Conservation (phyloP, 768 basidiomycete species). For the Austroboletus eburneus region DNA sequence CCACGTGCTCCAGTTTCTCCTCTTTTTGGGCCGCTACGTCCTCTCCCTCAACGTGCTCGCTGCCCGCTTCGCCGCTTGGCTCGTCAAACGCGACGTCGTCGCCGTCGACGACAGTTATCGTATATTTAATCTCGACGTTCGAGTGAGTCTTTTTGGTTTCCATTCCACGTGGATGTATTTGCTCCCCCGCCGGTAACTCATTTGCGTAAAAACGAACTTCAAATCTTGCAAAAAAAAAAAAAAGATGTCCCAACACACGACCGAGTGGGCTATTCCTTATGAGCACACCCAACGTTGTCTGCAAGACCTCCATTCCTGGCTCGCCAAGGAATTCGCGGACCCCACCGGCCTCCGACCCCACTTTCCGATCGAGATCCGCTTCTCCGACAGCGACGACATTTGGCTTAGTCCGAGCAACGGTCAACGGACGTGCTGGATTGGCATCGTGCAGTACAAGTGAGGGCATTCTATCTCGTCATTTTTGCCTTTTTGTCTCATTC, state of each 20-base stretch:
- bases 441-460: slow-evolving; percentile 96
- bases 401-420: slow-evolving; percentile 90
- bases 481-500: not conserved
- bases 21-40: slow-evolving; percentile 72
- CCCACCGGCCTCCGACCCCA: slow-evolving; percentile 79
- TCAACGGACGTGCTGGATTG: slow-evolving; percentile 85
- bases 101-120: slow-evolving; percentile 74
- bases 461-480: slow-evolving; percentile 25
- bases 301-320: slow-evolving; percentile 64
- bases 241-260: slow-evolving; percentile 87
- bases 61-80: slow-evolving; percentile 64
- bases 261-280: slow-evolving; percentile 91
- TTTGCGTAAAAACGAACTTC: too few relatives aligned
- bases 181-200: too few relatives aligned
- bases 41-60: slow-evolving; percentile 59
- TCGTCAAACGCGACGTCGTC: slow-evolving; percentile 49
- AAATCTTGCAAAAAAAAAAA: too few relatives aligned
- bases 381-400: slow-evolving; percentile 83
- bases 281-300: slow-evolving; percentile 63
- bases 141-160: slow-evolving; percentile 47
- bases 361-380: slow-evolving; percentile 91
- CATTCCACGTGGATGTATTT: too few relatives aligned
- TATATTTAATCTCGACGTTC: slow-evolving; percentile 92
- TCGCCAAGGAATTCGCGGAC: slow-evolving; percentile 60
- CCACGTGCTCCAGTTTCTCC: slow-evolving; percentile 78